A percentile compares a stretch with the other conserved stretches of the same genome.
Conservation (phyloP, 2,329 filamentous ascomycete species). For the Curvularia verruculosa region DNA sequence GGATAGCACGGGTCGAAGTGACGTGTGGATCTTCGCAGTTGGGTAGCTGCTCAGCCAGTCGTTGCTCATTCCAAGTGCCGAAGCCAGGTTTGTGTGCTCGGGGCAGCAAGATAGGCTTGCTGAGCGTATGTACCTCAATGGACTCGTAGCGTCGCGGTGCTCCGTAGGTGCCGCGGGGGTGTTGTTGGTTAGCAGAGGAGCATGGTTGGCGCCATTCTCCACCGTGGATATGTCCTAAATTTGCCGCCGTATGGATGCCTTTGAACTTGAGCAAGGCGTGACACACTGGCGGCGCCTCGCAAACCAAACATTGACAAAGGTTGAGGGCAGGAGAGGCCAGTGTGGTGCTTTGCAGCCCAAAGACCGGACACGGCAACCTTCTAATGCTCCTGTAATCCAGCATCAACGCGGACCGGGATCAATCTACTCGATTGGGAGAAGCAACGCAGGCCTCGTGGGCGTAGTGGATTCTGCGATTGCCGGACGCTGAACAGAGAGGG, state of each 20-base stretch:
- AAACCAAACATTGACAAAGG: not conserved
- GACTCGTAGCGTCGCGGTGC: no score
- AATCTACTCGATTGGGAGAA: slow-evolving; percentile 28
- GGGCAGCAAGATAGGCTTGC: not conserved
- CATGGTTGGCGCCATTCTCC: not conserved
- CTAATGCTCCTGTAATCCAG: slow-evolving; percentile 16
- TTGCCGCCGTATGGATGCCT: not conserved
- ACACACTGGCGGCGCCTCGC: not conserved
- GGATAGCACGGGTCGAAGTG: not conserved
- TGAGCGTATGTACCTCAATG: not conserved
- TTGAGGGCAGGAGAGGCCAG: not conserved
- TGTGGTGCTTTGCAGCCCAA: not conserved
- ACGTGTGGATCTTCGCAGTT: not conserved
- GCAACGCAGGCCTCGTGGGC: slow-evolving; percentile 16
- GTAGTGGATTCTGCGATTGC: not conserved
- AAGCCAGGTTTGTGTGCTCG: not conserved
- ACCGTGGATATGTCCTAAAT: not conserved
- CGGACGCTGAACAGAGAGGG: slow-evolving; percentile 12
- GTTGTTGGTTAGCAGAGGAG: not conserved
- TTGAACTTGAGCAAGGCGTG: not conserved
- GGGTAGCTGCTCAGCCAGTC: not conserved
- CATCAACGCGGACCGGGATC: slow-evolving; percentile 16
- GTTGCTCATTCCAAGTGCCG: not conserved
- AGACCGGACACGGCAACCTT: slow-evolving; percentile 5
- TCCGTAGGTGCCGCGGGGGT: not conserved